phyloP scores from a whole-genome alignment of 116 monocot species.

The Dioscorea cayenensis region DNA sequence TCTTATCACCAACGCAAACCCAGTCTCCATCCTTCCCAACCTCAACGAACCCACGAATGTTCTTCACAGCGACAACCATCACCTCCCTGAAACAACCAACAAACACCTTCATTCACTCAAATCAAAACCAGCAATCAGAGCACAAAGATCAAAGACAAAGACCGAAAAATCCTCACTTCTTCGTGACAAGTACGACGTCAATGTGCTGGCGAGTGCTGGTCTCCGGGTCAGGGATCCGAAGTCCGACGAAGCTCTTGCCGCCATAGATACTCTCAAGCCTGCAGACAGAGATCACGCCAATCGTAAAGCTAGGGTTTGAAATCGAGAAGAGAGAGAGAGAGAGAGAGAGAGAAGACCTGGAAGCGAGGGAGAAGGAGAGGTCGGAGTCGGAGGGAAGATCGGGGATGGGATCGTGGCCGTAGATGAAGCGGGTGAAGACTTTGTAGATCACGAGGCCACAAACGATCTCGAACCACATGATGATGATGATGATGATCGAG shows the following conservation, averaged over 20 bases:
- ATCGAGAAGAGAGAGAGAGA: neutral
- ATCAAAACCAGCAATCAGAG: neutral
- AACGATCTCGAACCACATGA: constrained; percentile 79
- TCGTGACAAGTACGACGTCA: constrained; percentile 73
- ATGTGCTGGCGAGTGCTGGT: constrained; percentile 57
- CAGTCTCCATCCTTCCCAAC: constrained; percentile 59
- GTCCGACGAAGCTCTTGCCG: constrained; percentile 80
- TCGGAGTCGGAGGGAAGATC: constrained; percentile 46
- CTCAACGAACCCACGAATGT: constrained; percentile 53
- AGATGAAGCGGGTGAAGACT: constrained; percentile 37
- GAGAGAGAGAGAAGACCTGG: constrained; percentile 29
- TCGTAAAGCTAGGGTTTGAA: neutral
- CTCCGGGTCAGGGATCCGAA: constrained; percentile 86
- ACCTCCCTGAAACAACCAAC: constrained; percentile 42
- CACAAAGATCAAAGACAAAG: neutral
- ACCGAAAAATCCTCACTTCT: constrained; percentile 19
- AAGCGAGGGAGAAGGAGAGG: constrained; percentile 52
- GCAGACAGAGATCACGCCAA: neutral
- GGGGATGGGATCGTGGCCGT: constrained; percentile 31
- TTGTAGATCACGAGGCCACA: constrained; percentile 67
- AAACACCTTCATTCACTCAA: neutral
- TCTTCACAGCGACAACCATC: constrained; percentile 73
- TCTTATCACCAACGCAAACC: constrained; percentile 43
- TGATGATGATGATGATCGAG: neutral
- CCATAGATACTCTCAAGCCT: constrained; percentile 80